phyloP scores from a whole-genome alignment of 2,329 filamentous ascomycete species.

The Clarireedia hainanense region DNA sequence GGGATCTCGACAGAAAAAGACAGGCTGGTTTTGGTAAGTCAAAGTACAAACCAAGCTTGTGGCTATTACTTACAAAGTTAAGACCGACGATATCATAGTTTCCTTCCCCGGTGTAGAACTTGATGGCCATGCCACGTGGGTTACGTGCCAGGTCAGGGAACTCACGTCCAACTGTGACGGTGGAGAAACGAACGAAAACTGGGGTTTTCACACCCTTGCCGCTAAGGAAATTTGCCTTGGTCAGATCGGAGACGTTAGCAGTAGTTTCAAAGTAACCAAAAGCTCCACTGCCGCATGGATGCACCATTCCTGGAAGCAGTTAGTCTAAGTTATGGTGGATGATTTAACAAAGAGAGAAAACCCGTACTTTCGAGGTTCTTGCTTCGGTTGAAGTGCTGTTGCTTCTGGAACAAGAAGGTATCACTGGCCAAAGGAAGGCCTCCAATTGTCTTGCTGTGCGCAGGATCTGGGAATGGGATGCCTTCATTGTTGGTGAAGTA shows the following conservation, averaged over 20 bases:
- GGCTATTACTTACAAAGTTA: background rate
- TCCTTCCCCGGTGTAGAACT: constrained; percentile 43
- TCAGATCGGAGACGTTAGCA: constrained; percentile 31
- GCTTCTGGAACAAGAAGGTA: constrained; percentile 7
- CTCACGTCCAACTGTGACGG: constrained; percentile 37
- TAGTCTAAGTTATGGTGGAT: background rate
- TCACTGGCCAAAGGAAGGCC: constrained; percentile 8
- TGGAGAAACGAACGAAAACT: constrained; percentile 50
- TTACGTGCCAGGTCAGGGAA: constrained; percentile 37
- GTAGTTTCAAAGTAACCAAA: constrained; percentile 15
- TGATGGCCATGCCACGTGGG: constrained; percentile 40
- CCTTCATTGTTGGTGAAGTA: constrained; percentile 10
- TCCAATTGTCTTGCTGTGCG: constrained; percentile 7
- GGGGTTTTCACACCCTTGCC: constrained; percentile 59
- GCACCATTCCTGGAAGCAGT: constrained; percentile 40
- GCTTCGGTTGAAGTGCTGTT: constrained; percentile 6
- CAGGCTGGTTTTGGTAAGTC: constrained; percentile 33
- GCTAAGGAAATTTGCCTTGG: constrained; percentile 38
- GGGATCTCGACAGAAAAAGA: constrained; percentile 66
- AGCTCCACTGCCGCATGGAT: constrained; percentile 43
- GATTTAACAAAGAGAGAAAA: too few relatives aligned
- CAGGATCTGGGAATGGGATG: constrained; percentile 8
- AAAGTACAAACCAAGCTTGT: background rate
- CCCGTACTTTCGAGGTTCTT: background rate
- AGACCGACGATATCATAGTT: constrained; percentile 33